Percentiles rank a stretch among this genome's conserved stretches.
These are phyloP conservation scores for Leccinum pallidistipes DNA, from an alignment of 1,284 basidiomycete genomes.

Conservation along the genomic window DNA sequence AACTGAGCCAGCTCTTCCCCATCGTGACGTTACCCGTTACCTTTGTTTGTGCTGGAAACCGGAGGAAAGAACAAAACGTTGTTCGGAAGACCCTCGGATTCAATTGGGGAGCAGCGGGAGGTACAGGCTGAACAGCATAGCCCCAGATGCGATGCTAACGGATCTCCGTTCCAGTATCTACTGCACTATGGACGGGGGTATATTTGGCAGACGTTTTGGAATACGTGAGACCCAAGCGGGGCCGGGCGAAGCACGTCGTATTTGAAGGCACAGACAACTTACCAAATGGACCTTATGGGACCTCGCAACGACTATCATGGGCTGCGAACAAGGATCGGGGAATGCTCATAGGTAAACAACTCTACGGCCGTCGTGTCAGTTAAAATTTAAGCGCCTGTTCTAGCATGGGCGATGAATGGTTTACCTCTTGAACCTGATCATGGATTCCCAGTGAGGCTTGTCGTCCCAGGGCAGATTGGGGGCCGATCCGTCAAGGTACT, in stretches of 20 bases:
- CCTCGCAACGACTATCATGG: slow-evolving; percentile 53
- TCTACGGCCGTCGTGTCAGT: not conserved
- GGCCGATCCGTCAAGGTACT: slow-evolving; percentile 49
- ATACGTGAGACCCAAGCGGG: slow-evolving; percentile 44
- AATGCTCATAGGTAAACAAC: slow-evolving; percentile 48
- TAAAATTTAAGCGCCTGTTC: not conserved
- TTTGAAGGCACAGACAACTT: slow-evolving; percentile 65
- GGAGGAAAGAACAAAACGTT: slow-evolving; percentile 70
- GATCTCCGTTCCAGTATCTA: slow-evolving; percentile 40
- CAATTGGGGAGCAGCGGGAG: slow-evolving; percentile 53
- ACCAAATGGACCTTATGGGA: slow-evolving; percentile 70
- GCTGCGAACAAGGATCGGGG: slow-evolving; percentile 49
- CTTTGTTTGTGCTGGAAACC: slow-evolving; percentile 68
- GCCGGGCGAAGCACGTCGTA: slow-evolving; percentile 50
- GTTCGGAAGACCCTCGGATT: slow-evolving; percentile 65
- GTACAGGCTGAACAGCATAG: slow-evolving; percentile 14
- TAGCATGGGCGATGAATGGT: slow-evolving; percentile 65
- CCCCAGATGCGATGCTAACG: not conserved
- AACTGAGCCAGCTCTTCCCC: slow-evolving; percentile 49
- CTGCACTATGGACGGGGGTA: slow-evolving; percentile 68
- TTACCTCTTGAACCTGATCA: slow-evolving; percentile 61
- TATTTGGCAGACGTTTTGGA: slow-evolving; percentile 60
- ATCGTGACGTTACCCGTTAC: slow-evolving; percentile 66
- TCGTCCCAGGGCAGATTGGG: slow-evolving; percentile 68
- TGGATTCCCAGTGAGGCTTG: slow-evolving; percentile 61